Evolutionary conservation across 2,329 filamentous ascomycete genomes (phyloP).

Genomic region (Tolypocladium cylindrosporum): DNA sequence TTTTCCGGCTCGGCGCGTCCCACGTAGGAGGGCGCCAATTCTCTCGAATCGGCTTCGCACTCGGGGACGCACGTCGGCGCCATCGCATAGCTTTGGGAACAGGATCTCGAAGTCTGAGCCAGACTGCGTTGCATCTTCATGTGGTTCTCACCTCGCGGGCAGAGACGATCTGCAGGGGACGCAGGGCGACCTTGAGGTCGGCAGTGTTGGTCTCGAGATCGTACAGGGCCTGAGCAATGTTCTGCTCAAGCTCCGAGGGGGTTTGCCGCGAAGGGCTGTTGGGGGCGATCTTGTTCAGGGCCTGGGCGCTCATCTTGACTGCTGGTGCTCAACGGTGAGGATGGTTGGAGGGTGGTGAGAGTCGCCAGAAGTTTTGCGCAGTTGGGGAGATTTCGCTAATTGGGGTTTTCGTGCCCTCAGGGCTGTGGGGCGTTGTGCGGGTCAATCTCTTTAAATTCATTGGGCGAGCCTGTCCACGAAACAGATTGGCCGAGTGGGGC

Average conservation of each 20-base stretch:
- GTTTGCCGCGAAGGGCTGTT: conserved; percentile 95
- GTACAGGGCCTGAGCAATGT: conserved; percentile 93
- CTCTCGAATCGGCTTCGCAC: conserved; percentile 14
- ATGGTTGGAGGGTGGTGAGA: conserved; percentile 16
- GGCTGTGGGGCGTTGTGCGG: not conserved
- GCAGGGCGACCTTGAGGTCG: conserved; percentile 92
- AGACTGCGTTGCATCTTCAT: conserved; percentile 22
- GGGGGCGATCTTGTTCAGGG: conserved; percentile 95
- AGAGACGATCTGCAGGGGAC: conserved; percentile 97
- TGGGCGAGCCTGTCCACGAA: not conserved
- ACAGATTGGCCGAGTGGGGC: not conserved
- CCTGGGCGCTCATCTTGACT: conserved; percentile 55
- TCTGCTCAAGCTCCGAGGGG: conserved; percentile 95
- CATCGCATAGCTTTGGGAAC: conserved; percentile 30
- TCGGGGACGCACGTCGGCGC: conserved; percentile 15
- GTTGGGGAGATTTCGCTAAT: conserved; percentile 23
- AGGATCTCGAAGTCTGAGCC: conserved; percentile 26
- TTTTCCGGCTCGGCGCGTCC: conserved; percentile 21
- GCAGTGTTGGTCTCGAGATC: conserved; percentile 99
- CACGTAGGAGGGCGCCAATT: conserved; percentile 9
- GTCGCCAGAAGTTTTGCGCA: conserved; percentile 19
- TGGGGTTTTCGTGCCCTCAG: conserved; percentile 31
- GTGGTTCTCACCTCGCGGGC: conserved; percentile 89
- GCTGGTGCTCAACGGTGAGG: conserved; percentile 25
- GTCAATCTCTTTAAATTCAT: not conserved